These are phyloP conservation scores for Chytriomyces confervae DNA, from an alignment of 192 early-diverging fungal species.

Conservation along the genomic window DNA sequence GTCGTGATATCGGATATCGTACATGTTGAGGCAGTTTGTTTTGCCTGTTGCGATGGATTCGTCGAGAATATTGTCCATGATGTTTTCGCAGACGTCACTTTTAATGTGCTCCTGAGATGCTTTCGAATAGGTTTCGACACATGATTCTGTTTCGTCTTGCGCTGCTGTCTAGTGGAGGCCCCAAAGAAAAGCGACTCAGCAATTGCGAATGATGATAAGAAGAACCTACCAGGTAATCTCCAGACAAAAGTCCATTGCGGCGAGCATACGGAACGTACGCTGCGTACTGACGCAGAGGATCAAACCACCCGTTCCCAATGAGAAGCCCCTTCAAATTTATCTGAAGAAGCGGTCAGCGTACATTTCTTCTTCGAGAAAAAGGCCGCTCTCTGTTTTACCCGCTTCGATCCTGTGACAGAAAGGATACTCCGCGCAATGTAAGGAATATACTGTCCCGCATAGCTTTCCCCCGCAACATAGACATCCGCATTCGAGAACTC, in stretches of 20 bases:
- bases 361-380: too few species aligned
- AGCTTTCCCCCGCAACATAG: constrained; percentile 75
- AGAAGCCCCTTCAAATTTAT: constrained; percentile 58
- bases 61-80: constrained; percentile 49
- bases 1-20: constrained; percentile 71
- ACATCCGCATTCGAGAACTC: constrained; percentile 39
- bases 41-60: constrained; percentile 2
- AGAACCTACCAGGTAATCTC: constrained; percentile 10
- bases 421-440: constrained; percentile 67
- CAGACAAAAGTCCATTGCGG: constrained; percentile 42
- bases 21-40: constrained; percentile 72
- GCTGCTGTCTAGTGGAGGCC: not conserved
- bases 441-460: constrained; percentile 75
- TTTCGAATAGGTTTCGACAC: not conserved
- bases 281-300: constrained; percentile 61
- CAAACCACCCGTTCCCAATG: constrained; percentile 83
- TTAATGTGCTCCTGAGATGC: constrained; percentile 44
- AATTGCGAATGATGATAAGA: not conserved
- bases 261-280: constrained; percentile 56
- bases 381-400: too few species aligned
- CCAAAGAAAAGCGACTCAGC: too few species aligned
- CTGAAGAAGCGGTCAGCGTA: not conserved
- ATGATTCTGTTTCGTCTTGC: not conserved
- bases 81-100: constrained; percentile 45
- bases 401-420: not conserved